Percentiles rank a stretch among this genome's conserved stretches.
phyloP scores from a whole-genome alignment of 169 alveolate genomes.

The Cystoisospora suis region DNA sequence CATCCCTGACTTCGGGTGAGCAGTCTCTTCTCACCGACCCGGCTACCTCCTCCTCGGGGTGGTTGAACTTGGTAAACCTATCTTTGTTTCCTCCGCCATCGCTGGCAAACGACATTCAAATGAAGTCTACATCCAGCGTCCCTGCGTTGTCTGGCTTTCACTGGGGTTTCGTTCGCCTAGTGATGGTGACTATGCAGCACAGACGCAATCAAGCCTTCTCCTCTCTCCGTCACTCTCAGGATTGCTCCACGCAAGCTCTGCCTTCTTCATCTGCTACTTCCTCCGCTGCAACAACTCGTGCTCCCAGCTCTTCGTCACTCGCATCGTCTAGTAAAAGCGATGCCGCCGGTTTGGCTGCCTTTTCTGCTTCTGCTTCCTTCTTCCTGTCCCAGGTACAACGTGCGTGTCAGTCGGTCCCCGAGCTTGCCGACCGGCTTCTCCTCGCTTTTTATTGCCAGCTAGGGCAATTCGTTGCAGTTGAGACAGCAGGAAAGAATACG shows the following conservation, averaged over 20 bases:
- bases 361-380: neutral
- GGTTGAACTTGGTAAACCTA: neutral
- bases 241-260: neutral
- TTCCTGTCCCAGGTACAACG: slow-evolving; percentile 14
- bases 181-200: neutral
- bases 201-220: neutral
- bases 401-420: neutral
- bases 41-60: neutral
- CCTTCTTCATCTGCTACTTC: neutral
- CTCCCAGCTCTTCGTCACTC: too few species aligned
- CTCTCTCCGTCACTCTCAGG: neutral
- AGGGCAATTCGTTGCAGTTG: neutral
- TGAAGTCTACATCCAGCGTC: neutral
- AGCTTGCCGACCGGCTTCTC: neutral
- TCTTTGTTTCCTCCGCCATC: neutral
- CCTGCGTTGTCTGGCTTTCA: neutral
- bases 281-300: neutral
- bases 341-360: neutral
- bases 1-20: neutral
- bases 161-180: slow-evolving; percentile 1
- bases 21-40: neutral
- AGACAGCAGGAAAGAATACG: neutral
- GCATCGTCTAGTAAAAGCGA: too few species aligned
- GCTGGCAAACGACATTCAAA: neutral
- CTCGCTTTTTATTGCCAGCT: slow-evolving; percentile 23